A percentile compares a stretch with the other conserved stretches of the same genome.
Evolutionary conservation across 2,329 filamentous ascomycete species (phyloP).

Genomic region (Thermochaetoides dissita): DNA sequence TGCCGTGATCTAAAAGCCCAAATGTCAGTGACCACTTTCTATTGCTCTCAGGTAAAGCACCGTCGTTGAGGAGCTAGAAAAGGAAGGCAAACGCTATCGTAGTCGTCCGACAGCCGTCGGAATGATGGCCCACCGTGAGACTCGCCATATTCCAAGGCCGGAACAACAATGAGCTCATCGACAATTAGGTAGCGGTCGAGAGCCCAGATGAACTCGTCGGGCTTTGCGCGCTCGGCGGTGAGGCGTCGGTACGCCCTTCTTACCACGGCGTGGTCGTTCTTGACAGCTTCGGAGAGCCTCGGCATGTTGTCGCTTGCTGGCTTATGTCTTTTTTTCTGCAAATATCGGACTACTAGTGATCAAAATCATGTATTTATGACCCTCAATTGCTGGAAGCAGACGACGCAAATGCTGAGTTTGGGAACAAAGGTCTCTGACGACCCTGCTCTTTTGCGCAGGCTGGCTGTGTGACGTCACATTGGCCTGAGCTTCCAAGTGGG

Average conservation of each 20-base stretch:
- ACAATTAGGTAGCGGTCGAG: slow-evolving; percentile 14
- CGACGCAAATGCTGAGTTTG: too few species aligned
- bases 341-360: too few species aligned
- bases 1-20: slow-evolving; percentile 11
- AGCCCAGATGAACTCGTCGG: slow-evolving; percentile 13
- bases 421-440: too few species aligned
- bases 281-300: slow-evolving; percentile 12
- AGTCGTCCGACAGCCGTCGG: slow-evolving; percentile 12
- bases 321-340: neutral
- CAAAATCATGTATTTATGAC: too few species aligned
- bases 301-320: slow-evolving; percentile 9
- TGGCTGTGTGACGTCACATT: too few species aligned
- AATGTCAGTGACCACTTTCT: neutral
- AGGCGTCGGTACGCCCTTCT: slow-evolving; percentile 8
- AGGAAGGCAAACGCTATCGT: slow-evolving; percentile 10
- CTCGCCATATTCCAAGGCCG: slow-evolving; percentile 12
- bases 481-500: too few species aligned
- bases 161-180: slow-evolving; percentile 14
- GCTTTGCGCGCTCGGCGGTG: slow-evolving; percentile 10
- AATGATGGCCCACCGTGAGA: slow-evolving; percentile 10
- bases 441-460: too few species aligned
- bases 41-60: neutral
- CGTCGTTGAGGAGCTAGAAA: neutral
- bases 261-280: slow-evolving; percentile 12
- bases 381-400: too few species aligned